These are phyloP conservation scores for Arctostaphylos glauca DNA, from an alignment of 148 eudicot genomes.

Conservation along the genomic window DNA sequence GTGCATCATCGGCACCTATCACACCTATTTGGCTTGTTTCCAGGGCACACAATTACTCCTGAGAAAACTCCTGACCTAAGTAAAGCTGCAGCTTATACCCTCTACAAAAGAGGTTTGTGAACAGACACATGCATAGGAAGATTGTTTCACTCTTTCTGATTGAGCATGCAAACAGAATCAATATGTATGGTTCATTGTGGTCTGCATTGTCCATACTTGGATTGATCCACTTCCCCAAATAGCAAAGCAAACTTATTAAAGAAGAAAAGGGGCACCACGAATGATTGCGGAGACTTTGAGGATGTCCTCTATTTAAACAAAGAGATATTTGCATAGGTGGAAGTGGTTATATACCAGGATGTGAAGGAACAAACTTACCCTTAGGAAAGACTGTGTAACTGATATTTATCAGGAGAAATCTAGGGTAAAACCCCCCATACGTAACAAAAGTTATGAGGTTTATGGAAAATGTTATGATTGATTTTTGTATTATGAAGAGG, in stretches of 20 bases:
- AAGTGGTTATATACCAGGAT: background rate
- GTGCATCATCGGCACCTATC: slow-evolving; percentile 74
- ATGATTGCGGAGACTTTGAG: background rate
- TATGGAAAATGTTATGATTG: too few relatives aligned
- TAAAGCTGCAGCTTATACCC: slow-evolving; percentile 66
- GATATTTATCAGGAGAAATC: too few relatives aligned
- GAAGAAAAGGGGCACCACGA: background rate
- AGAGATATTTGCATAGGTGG: background rate
- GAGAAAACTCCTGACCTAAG: slow-evolving; percentile 62
- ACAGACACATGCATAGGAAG: background rate
- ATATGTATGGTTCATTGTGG: background rate
- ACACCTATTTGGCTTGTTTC: slow-evolving; percentile 73
- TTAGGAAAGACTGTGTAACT: background rate
- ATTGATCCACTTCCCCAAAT: background rate
- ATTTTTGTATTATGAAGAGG: too few relatives aligned
- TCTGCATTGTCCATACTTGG: background rate
- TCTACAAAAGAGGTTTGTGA: slow-evolving; percentile 54
- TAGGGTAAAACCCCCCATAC: too few relatives aligned
- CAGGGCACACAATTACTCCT: slow-evolving; percentile 66
- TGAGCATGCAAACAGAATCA: background rate
- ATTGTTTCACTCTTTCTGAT: background rate
- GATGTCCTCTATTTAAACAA: background rate
- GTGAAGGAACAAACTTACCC: background rate
- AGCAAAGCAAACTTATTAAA: background rate
- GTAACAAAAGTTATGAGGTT: too few relatives aligned